Evolutionary conservation across 2,329 filamentous ascomycete species (phyloP), one percentile per base, ranked within the genome.

Genomic region (Cladosporium sphaerospermum): DNA sequence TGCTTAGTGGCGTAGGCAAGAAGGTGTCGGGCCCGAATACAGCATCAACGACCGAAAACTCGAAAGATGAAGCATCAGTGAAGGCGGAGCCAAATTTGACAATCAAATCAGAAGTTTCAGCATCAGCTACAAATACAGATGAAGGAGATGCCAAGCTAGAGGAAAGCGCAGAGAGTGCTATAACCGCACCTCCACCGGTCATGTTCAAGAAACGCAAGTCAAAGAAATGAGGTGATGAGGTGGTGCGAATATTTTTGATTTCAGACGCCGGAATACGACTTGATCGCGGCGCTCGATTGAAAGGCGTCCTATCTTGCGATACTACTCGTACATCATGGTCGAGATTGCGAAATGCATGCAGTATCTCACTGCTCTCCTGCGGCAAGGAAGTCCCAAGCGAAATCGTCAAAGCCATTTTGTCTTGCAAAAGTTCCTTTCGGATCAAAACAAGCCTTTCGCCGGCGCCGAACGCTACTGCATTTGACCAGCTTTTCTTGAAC

Each of bases 171-270:
- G 55, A 57, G 10, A 62, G 45, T 51, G 54, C 14, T 19, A 32
- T 34, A 66, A 64, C 58, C 43, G 66, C 66, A 9, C 74, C 78
- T 2, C 68, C 71, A 6, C 75, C 79, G 0, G 78, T 89, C 2
- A 74, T 89, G 3, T 93, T 92, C 71, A 92, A 91, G 72, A 91
- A 90, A 73, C 76, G 88, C 51, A 92, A 89, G 64, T 59, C 61
- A 16, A 69, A 69, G 59, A 66, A 60, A 52, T 68, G 66, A 51
- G 14, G 28, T 18, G 16, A 18, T 18, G 16, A 18, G 16, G 16
- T 18, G 16, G 16, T 28, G 23, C 23, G 23, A 28, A 28, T 7
- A 7, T 5, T 28, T 5, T 28, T 7, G 23, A 28, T 28, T 28
- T 28, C 23, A 28, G 23, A 5, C 7, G 23, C 23, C 7, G 23